Percentiles rank a stretch among this genome's conserved stretches.
These are phyloP conservation scores for Phylloporus rhodoxanthus DNA, from an alignment of 768 basidiomycete genomes.

Conservation along the genomic window DNA sequence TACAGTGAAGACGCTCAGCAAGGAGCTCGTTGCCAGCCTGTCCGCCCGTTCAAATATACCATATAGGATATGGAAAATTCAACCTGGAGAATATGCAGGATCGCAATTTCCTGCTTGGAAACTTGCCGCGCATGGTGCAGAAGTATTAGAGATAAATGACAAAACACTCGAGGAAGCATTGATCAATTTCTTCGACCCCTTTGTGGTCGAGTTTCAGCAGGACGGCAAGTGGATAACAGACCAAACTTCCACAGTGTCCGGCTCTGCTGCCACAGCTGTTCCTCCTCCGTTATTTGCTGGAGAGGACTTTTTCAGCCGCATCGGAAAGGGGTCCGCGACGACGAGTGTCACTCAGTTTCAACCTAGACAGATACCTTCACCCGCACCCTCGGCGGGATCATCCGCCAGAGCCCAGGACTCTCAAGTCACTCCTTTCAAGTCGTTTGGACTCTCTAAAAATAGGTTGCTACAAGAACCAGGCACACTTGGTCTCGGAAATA, in stretches of 20 bases:
- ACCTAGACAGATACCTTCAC: conserved; percentile 20
- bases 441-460: conserved; percentile 33
- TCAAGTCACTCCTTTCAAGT: conserved; percentile 24
- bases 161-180: conserved; percentile 53
- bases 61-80: conserved; percentile 63
- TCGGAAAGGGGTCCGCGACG: conserved; percentile 25
- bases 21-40: conserved; percentile 37
- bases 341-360: conserved; percentile 22
- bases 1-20: conserved; percentile 40
- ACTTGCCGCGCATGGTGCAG: conserved; percentile 28
- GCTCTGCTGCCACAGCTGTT: conserved; percentile 17
- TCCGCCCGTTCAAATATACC: conserved; percentile 30
- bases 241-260: conserved; percentile 4
- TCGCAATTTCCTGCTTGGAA: conserved; percentile 26
- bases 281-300: conserved; percentile 51
- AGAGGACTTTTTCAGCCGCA: conserved; percentile 51
- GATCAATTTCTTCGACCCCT: conserved; percentile 57
- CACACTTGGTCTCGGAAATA: conserved; percentile 82
- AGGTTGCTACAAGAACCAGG: conserved; percentile 55
- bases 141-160: conserved; percentile 39
- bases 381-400: conserved; percentile 16
- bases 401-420: conserved; percentile 23
- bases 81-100: conserved; percentile 31
- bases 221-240: conserved; percentile 57
- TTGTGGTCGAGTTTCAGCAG: conserved; percentile 70